Evolutionary conservation across 176 grass and related monocot genomes (phyloP).

Genomic region (Tuctoria greenei): DNA sequence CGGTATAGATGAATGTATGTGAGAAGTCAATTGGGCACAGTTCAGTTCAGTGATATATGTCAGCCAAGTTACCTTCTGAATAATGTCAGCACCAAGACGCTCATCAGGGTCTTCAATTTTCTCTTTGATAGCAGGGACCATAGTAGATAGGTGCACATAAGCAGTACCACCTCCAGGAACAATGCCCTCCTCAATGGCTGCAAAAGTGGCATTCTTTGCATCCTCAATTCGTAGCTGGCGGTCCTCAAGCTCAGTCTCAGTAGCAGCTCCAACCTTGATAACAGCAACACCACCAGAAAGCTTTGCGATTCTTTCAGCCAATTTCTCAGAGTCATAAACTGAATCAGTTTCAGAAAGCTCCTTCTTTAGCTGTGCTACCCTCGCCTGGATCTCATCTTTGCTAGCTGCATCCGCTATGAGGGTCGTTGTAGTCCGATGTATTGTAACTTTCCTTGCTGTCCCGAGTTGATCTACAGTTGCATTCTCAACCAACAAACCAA

Average conservation of each 20-base stretch:
- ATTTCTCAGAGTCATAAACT: slow-evolving; percentile 51
- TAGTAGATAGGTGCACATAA: slow-evolving; percentile 55
- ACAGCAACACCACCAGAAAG: slow-evolving; percentile 70
- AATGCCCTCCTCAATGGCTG: slow-evolving; percentile 66
- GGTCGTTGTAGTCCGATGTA: slow-evolving; percentile 54
- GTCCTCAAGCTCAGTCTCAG: slow-evolving; percentile 63
- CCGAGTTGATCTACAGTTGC: slow-evolving; percentile 57
- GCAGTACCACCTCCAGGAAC: slow-evolving; percentile 61
- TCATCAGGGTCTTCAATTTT: slow-evolving; percentile 54
- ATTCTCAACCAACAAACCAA: slow-evolving; percentile 60
- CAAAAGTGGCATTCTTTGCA: slow-evolving; percentile 58
- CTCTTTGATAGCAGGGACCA: slow-evolving; percentile 49
- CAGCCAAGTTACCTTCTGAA: slow-evolving; percentile 52
- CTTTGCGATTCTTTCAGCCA: slow-evolving; percentile 59
- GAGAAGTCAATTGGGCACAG: not conserved
- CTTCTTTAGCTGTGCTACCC: slow-evolving; percentile 60
- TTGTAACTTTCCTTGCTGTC: slow-evolving; percentile 53
- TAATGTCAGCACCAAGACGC: slow-evolving; percentile 58
- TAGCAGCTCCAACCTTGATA: slow-evolving; percentile 70
- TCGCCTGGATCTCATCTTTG: slow-evolving; percentile 64
- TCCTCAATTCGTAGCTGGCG: slow-evolving; percentile 60
- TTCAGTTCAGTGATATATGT: not conserved
- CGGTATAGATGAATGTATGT: not conserved
- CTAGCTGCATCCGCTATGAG: slow-evolving; percentile 63
- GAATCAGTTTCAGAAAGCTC: slow-evolving; percentile 60